Evolutionary conservation across 371 early-diverging fungal species (phyloP).

Genomic region (Syncephalastrum sp.): DNA sequence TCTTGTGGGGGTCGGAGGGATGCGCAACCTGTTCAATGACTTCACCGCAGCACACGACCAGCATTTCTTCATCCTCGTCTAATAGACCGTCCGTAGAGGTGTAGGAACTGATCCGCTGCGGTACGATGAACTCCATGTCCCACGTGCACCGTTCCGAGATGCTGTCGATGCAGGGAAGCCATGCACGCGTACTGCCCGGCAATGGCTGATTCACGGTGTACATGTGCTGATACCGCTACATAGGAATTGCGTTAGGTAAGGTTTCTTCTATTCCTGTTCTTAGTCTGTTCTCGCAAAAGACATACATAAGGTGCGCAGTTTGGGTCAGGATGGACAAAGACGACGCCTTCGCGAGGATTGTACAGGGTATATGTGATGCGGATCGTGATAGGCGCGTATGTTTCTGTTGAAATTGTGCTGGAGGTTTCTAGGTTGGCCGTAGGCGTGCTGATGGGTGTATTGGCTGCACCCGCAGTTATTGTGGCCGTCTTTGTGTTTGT

Average conservation of each 20-base stretch:
- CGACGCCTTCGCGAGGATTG: constrained; percentile 52
- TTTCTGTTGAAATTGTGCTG: constrained; percentile 7
- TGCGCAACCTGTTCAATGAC: constrained; percentile 65
- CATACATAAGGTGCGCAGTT: constrained; percentile 59
- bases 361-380: constrained; percentile 54
- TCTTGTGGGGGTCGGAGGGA: constrained; percentile 54
- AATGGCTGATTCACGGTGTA: constrained; percentile 78
- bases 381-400: constrained; percentile 44
- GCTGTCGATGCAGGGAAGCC: constrained; percentile 89
- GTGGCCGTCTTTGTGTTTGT: constrained; percentile 11
- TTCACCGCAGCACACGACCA: constrained; percentile 78
- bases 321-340: constrained; percentile 60
- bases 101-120: constrained; percentile 34
- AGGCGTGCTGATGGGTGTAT: too few relatives aligned
- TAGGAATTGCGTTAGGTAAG: background rate
- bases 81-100: constrained; percentile 28
- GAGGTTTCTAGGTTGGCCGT: background rate
- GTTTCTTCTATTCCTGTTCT: too few relatives aligned
- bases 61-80: constrained; percentile 54
- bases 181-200: constrained; percentile 76
- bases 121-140: constrained; percentile 86
- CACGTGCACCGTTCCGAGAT: constrained; percentile 78
- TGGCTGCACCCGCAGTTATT: too few relatives aligned
- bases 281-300: background rate
- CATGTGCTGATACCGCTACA: constrained; percentile 62